These are phyloP conservation scores for Scenedesmus sp. DNA, from an alignment of 163 green algal genomes.

Conservation along the genomic window DNA sequence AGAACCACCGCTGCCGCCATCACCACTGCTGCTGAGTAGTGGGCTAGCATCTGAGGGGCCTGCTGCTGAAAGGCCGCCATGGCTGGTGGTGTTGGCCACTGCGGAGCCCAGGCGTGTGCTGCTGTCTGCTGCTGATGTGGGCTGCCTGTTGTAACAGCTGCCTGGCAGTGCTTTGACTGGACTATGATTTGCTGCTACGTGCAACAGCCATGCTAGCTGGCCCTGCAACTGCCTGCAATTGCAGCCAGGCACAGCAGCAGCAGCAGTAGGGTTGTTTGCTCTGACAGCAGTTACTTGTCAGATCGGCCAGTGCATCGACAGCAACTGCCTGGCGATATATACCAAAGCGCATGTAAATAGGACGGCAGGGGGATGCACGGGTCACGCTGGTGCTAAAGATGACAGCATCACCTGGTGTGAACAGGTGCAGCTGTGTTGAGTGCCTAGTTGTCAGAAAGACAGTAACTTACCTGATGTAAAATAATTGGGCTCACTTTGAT, in stretches of 20 bases:
- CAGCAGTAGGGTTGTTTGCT: constrained; percentile 9
- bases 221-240: background rate
- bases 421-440: background rate
- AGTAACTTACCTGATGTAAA: background rate
- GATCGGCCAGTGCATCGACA: background rate
- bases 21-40: background rate
- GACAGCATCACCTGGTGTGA: background rate
- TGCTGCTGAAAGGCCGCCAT: background rate
- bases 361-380: background rate
- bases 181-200: background rate
- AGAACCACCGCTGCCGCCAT: background rate
- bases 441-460: background rate
- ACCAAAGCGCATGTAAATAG: background rate
- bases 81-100: background rate
- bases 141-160: background rate
- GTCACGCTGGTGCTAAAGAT: background rate
- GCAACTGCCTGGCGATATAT: background rate
- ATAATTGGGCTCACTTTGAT: no score
- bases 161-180: background rate
- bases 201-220: background rate
- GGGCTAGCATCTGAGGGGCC: background rate
- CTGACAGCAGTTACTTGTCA: background rate
- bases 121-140: background rate
- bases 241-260: background rate
- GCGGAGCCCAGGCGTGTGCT: background rate